phyloP scores from a whole-genome alignment of 1,284 basidiomycete species.

The Cutaneotrichosporon spelunceum region DNA sequence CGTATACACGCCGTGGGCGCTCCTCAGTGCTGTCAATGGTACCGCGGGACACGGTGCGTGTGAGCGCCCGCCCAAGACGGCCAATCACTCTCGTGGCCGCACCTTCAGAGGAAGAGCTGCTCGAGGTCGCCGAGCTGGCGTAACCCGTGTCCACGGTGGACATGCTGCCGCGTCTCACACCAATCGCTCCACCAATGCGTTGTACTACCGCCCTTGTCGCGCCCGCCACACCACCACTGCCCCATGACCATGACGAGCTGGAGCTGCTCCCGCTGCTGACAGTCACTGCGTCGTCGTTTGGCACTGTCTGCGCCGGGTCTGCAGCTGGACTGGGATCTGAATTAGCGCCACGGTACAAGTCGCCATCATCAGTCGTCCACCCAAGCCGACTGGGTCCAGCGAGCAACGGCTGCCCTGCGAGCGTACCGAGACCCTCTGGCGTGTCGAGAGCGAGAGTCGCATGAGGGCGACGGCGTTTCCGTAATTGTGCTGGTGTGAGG shows the following conservation, averaged over 20 bases:
- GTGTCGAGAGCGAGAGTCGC: neutral
- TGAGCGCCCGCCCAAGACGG: conserved; percentile 18
- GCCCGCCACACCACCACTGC: conserved; percentile 38
- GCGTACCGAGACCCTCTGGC: conserved; percentile 4
- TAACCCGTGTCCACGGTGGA: conserved; percentile 17
- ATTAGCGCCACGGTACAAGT: conserved; percentile 45
- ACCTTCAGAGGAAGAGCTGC: conserved; percentile 13
- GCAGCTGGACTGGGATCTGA: conserved; percentile 36
- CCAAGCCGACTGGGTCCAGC: conserved; percentile 38
- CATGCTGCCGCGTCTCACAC: conserved; percentile 37
- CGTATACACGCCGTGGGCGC: conserved; percentile 37
- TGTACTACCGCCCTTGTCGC: conserved; percentile 44
- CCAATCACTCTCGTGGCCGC: conserved; percentile 12
- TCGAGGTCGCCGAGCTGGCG: conserved; percentile 15
- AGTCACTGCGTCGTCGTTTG: conserved; percentile 40
- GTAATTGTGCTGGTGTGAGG: conserved; percentile 39
- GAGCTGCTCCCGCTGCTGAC: conserved; percentile 33
- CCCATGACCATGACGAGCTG: conserved; percentile 34
- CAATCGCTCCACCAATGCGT: conserved; percentile 44
- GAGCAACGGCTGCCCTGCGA: conserved; percentile 14
- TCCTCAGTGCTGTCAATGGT: conserved; percentile 26
- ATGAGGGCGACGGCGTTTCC: conserved; percentile 22
- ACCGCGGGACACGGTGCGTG: conserved; percentile 20
- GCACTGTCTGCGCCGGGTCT: conserved; percentile 5
- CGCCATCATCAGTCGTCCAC: conserved; percentile 43